Percentiles rank a stretch among this genome's conserved stretches.
Evolutionary conservation across 305 asterid genomes (phyloP).

Genomic region (Solanum hybrid): DNA sequence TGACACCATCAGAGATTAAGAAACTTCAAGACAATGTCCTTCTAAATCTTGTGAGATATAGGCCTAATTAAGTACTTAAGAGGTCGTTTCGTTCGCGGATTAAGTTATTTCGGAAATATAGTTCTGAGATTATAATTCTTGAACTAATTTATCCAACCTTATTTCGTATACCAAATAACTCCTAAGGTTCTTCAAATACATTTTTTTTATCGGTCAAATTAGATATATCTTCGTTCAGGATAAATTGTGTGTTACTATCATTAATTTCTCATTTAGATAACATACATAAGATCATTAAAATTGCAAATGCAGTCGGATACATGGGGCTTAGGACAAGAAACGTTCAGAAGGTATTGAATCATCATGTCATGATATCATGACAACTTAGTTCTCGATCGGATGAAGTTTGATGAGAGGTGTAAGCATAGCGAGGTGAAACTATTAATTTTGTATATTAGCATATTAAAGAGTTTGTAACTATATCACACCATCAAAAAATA

Average conservation of each 20-base stretch:
- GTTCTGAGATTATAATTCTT: accelerated
- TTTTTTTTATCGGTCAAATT: not conserved
- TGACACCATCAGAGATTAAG: slow-evolving; percentile 1
- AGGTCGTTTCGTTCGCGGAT: not conserved
- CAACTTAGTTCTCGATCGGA: too few species aligned
- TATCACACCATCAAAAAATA: not conserved
- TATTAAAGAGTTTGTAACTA: not conserved
- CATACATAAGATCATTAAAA: not conserved
- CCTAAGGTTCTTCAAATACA: not conserved
- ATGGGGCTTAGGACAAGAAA: not conserved
- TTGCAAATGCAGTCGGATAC: not conserved
- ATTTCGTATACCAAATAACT: not conserved
- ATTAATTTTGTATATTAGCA: not conserved
- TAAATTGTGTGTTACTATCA: not conserved
- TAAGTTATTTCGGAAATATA: not conserved
- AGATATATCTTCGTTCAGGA: not conserved
- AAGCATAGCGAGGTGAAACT: not conserved
- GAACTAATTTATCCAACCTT: not conserved
- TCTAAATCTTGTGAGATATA: not conserved
- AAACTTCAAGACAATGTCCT: not conserved
- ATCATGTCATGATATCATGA: not conserved
- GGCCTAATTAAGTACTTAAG: not conserved
- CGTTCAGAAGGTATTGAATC: accelerated
- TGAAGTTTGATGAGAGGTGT: not conserved
- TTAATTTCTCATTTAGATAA: not conserved